A percentile compares a stretch with the other conserved stretches of the same genome.
phyloP scores from a whole-genome alignment of 805 yeast genomes.

The Zygoascus ofunaensis region DNA sequence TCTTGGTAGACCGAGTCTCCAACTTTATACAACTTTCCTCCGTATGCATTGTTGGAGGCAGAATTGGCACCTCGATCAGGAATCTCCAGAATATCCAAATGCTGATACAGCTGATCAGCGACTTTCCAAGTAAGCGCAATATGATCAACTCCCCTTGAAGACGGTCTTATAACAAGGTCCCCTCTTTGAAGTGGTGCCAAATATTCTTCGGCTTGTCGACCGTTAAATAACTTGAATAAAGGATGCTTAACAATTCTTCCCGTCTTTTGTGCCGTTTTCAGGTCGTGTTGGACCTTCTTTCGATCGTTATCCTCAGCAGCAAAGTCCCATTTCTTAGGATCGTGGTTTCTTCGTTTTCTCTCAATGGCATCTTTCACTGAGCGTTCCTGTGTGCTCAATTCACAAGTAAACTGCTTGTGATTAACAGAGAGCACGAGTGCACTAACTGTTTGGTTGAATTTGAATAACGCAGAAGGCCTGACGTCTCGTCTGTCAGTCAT shows the following conservation, averaged over 20 bases:
- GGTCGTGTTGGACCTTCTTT: constrained; percentile 42
- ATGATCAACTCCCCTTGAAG: constrained; percentile 80
- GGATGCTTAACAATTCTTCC: constrained; percentile 86
- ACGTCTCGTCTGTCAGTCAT: constrained; percentile 29
- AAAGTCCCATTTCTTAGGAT: constrained; percentile 61
- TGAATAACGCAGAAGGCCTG: constrained; percentile 18
- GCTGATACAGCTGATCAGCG: constrained; percentile 83
- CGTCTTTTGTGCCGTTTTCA: constrained; percentile 55
- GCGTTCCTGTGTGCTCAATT: constrained; percentile 56
- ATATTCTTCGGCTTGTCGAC: constrained; percentile 85
- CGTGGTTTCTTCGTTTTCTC: constrained; percentile 34
- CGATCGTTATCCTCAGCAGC: constrained; percentile 62
- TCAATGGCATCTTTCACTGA: constrained; percentile 50
- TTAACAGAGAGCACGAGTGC: constrained; percentile 67
- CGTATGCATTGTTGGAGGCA: constrained; percentile 40
- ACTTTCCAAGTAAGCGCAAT: constrained; percentile 95
- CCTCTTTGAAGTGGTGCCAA: constrained; percentile 86
- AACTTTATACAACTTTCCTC: constrained; percentile 53
- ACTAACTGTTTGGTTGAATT: constrained; percentile 71
- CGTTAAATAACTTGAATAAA: constrained; percentile 71
- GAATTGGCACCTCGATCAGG: constrained; percentile 36
- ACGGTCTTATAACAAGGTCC: constrained; percentile 88
- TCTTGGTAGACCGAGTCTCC: constrained; percentile 70
- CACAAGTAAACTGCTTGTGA: constrained; percentile 66
- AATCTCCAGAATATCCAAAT: constrained; percentile 74